These are phyloP conservation scores for Meira nashicola DNA, from an alignment of 1,284 basidiomycete genomes.

Conservation along the genomic window DNA sequence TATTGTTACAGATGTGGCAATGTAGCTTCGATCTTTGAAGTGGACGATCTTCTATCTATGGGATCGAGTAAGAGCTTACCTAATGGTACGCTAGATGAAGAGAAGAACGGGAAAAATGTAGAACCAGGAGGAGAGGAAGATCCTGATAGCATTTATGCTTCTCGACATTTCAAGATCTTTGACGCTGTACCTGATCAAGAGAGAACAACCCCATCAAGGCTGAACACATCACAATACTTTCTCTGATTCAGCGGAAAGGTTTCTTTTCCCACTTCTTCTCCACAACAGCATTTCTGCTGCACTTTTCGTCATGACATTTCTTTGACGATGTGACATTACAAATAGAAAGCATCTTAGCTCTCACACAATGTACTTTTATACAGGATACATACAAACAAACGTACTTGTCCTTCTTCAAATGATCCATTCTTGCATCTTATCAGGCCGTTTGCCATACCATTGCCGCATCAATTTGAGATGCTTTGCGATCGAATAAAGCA, in stretches of 20 bases:
- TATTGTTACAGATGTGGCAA: slow-evolving; percentile 51
- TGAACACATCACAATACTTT: slow-evolving; percentile 31
- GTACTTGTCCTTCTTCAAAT: neutral
- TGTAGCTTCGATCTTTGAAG: slow-evolving; percentile 51
- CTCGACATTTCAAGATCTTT: slow-evolving; percentile 55
- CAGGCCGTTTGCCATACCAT: slow-evolving; percentile 20
- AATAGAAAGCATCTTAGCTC: neutral
- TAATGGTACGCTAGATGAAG: slow-evolving; percentile 1
- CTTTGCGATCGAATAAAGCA: slow-evolving; percentile 5
- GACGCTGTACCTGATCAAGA: slow-evolving; percentile 50
- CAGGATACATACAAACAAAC: neutral
- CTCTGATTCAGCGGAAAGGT: slow-evolving; percentile 14
- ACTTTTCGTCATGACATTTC: neutral
- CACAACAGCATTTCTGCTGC: neutral
- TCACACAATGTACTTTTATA: slow-evolving; percentile 1
- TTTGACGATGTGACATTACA: neutral
- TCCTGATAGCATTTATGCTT: slow-evolving; percentile 17
- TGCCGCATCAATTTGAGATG: slow-evolving; percentile 14
- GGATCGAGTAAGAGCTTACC: slow-evolving; percentile 9
- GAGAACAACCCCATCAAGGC: slow-evolving; percentile 24
- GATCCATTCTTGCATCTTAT: no score
- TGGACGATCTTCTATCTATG: slow-evolving; percentile 32
- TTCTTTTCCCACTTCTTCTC: neutral
- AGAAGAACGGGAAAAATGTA: neutral
- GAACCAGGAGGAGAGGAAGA: neutral